Evolutionary conservation across 179 eudicot species (phyloP).

Genomic region (Corrigiola litoralis): DNA sequence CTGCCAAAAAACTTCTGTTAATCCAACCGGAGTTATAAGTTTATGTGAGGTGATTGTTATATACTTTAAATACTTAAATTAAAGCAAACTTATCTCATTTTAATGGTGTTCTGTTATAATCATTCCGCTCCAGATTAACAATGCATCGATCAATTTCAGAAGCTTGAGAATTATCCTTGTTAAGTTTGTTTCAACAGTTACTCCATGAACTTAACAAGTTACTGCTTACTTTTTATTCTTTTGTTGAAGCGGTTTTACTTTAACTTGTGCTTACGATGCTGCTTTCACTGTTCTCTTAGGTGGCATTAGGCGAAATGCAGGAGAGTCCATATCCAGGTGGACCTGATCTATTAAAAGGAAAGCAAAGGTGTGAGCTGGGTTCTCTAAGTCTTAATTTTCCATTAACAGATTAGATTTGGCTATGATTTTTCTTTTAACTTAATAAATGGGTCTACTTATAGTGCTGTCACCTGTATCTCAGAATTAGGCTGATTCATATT

Average conservation of each 20-base stretch:
- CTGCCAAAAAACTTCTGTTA: slow-evolving; percentile 38
- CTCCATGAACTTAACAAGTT: no score
- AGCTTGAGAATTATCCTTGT: no score
- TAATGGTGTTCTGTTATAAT: no score
- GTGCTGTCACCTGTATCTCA: no score
- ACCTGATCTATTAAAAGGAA: background rate
- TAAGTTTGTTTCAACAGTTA: no score
- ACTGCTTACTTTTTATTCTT: no score
- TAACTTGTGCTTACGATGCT: background rate
- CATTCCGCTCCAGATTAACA: no score
- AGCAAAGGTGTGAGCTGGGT: background rate
- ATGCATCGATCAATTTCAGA: no score
- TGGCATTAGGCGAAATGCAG: slow-evolving; percentile 72
- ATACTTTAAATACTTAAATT: background rate
- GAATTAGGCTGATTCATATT: background rate
- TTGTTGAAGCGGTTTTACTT: background rate
- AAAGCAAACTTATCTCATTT: background rate
- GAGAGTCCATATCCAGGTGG: slow-evolving; percentile 18
- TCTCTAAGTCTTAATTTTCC: no score
- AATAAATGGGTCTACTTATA: no score
- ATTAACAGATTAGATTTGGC: no score
- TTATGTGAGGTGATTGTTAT: slow-evolving; percentile 48
- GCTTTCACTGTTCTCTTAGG: slow-evolving; percentile 29
- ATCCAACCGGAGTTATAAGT: slow-evolving; percentile 59
- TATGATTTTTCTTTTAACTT: no score